Evolutionary conservation across 2,329 filamentous ascomycete species (phyloP), one percentile per base, ranked within the genome.

Genomic region (Colletotrichum neosansevieriae): DNA sequence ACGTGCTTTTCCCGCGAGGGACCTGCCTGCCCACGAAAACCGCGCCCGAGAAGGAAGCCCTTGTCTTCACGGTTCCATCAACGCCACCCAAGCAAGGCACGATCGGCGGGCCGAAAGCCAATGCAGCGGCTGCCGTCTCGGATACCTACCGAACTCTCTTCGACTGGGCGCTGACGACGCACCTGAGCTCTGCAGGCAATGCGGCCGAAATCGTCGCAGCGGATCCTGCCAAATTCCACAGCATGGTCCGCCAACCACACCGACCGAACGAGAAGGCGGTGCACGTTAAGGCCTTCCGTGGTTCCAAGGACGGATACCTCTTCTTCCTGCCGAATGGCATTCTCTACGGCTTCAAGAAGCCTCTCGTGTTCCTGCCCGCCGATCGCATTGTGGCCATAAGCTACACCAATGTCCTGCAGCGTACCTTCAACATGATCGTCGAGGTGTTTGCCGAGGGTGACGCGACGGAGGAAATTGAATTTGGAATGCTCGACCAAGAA

Each of bases 321-420:
- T 92, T 91, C 74, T 91, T 92, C 74, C 79, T 92, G 15, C 85
- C 88, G 36, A 88, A 83, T 29, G 90, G 90, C 13, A 91, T 92
- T 61, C 76, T 92, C 7, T 92, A 89, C 88, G 89, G 84, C 0
- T 92, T 90, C 81, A 91, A 91, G 78, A 92, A 92, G 77, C 90
- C 90, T 0, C 76, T 92, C 2, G 78, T 90, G 21, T 91, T 91
- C 72, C 81, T 92, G 5, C 88, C 89, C 4, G 82, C 91, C 17
- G 84, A 86, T 59, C 82, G 85, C 12, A 88, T 92, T 58, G 81
- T 82, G 0, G 88, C 88, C 2, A 82, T 91, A n/a, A 90, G 88
- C 73, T 92, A 91, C 75, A 91, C 89, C 5, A 91, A 82, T 67
- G 88, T 92, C 29, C 79, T 92, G 51, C 89, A 91, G 74, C 84